Conservation (phyloP, 2,329 filamentous ascomycete genomes). For the Sporothrix humicola region DNA sequence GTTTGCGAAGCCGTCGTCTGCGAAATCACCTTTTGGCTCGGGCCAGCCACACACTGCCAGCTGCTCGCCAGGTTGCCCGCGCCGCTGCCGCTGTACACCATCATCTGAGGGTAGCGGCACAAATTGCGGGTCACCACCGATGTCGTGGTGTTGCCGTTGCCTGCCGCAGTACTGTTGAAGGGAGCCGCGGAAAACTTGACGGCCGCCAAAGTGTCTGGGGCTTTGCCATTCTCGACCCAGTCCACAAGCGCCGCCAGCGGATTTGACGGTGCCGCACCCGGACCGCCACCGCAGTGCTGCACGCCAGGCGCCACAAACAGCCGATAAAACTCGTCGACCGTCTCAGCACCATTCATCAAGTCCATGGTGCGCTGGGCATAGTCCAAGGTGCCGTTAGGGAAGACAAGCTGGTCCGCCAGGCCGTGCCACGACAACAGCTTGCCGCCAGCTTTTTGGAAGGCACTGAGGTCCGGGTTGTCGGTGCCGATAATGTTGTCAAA, state of each 20-base stretch:
- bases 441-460: slow-evolving; percentile 52
- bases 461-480: slow-evolving; percentile 51
- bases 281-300: slow-evolving; percentile 10
- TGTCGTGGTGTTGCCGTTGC: not conserved
- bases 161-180: not conserved
- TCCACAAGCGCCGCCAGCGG: slow-evolving; percentile 23
- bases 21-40: not conserved
- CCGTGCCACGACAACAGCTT: slow-evolving; percentile 61
- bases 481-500: slow-evolving; percentile 37
- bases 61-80: slow-evolving; percentile 28
- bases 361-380: slow-evolving; percentile 41
- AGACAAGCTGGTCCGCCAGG: slow-evolving; percentile 38
- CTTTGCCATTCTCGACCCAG: slow-evolving; percentile 35
- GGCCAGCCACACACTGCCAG: slow-evolving; percentile 29
- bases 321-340: not conserved
- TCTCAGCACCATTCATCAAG: not conserved
- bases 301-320: not conserved
- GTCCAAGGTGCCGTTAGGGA: slow-evolving; percentile 39
- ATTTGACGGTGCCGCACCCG: not conserved
- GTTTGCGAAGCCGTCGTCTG: slow-evolving; percentile 8
- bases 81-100: slow-evolving; percentile 32
- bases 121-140: slow-evolving; percentile 30
- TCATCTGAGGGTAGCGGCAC: slow-evolving; percentile 35
- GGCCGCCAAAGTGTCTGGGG: slow-evolving; percentile 35
- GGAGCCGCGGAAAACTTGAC: not conserved